Evolutionary conservation across 2,329 filamentous ascomycete genomes (phyloP), one percentile per base, ranked within the genome.

Genomic region (Ambrosiella cleistominuta): DNA sequence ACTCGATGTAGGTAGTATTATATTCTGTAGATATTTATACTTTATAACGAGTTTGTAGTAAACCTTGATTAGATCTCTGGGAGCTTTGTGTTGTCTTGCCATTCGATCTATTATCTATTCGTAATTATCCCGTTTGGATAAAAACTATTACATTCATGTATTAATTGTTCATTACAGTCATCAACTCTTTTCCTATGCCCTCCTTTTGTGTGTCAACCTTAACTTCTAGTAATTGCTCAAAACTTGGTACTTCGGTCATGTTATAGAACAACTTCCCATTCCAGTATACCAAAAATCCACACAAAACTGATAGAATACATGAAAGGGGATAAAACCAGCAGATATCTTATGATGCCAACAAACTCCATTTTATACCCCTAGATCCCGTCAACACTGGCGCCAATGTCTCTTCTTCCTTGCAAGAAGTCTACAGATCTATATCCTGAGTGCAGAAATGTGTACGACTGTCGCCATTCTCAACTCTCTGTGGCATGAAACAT

Each of bases 301-400:
- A 51, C 17, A 52, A 57, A 52, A 53, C 15, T 38, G 17, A 57
- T 37, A 51, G 51, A 57, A 42, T 37, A 42, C 49, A 59, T 27
- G 27, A 47, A 52, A 54, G 27, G 17, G 57, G 57, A 39, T 17
- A 57, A 57, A 57, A 39, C 54, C 39, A 57, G 40, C 50, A 36
- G 35, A 39, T 8, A 40, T 57, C 42, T 54, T 51, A 54, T 47
- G 35, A 38, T 60, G 54, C 40, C 40, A 57, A 56, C 52, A 47
- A 60, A 60, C 58, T 44, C 58, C 54, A 39, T 60, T 60, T 60
- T 60, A 54, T 54, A 47, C 15, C 54, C 49, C 38, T 37, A 15
- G 12, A 17, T n/a, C 44, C 44, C 44, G 8, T 47, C n/a, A 13
- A 47, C 9, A 15, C 47, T 11, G 17, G 5, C 19, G 8, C 13